Percentiles rank a stretch among this genome's conserved stretches.
Evolutionary conservation across 768 basidiomycete species (phyloP).

Genomic region (Xerocomellus chrysenteron): DNA sequence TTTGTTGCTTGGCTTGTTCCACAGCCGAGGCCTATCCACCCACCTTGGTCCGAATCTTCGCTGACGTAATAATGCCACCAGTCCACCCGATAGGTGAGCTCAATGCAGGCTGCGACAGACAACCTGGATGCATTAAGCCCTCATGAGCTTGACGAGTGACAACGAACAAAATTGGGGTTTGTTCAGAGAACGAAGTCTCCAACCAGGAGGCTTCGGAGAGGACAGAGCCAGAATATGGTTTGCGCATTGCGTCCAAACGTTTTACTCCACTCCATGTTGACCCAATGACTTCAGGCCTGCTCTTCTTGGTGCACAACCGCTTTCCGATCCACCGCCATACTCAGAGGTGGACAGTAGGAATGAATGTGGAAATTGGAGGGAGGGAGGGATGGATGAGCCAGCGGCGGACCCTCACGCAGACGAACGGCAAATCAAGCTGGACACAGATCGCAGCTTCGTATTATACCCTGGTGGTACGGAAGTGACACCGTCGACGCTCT

Average conservation of each 20-base stretch:
- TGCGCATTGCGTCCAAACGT: conserved; percentile 18
- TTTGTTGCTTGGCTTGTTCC: too few species aligned
- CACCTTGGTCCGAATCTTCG: conserved; percentile 5
- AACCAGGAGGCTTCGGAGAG: conserved; percentile 62
- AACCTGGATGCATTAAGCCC: conserved; percentile 11
- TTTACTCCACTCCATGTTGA: conserved; percentile 19
- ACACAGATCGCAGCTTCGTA: conserved; percentile 92
- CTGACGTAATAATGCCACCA: conserved; percentile 20
- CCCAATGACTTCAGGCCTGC: conserved; percentile 21
- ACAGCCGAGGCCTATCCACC: too few species aligned
- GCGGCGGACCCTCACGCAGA: conserved; percentile 53
- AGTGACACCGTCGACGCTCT: conserved; percentile 10
- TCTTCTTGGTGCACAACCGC: conserved; percentile 39
- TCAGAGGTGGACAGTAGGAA: conserved; percentile 21
- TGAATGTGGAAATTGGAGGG: conserved; percentile 1
- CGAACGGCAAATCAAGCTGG: conserved; percentile 83
- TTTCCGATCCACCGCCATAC: conserved; percentile 34
- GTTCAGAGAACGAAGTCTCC: conserved; percentile 48
- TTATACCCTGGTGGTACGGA: conserved; percentile 82
- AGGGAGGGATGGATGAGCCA: neutral
- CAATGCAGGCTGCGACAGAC: neutral
- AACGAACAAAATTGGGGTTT: conserved; percentile 44
- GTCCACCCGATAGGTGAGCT: neutral
- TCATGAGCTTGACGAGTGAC: conserved; percentile 22
- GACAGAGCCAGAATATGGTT: conserved; percentile 59